Base-by-base conservation (phyloP, 2,329 filamentous ascomycete genomes). In the Xylariaceae sp. region DNA sequence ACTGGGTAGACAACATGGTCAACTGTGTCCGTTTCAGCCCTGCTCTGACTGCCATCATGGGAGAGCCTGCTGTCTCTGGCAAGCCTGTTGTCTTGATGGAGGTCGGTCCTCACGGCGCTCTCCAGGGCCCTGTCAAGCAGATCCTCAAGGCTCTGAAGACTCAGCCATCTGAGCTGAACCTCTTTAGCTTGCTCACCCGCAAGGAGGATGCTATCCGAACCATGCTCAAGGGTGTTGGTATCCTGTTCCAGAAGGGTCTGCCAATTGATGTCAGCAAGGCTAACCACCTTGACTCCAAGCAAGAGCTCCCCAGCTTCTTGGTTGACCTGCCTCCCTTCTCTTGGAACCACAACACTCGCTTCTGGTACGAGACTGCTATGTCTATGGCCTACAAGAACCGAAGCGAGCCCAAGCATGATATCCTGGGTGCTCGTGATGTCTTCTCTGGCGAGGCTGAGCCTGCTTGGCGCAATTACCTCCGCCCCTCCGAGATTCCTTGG, bases 311-410 rank as follows among this genome's bases (percentile, higher is more conserved):
- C 16, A 57, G 62, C 37, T 54, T 58, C 38, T 42, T 61, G 16
- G 55, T 59, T 6, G 66, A 65, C 53, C 53, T 76, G 5, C 71
- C 72, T 5, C 59, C 58, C 2, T 77, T 76, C 47, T 65, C 67
- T 3, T 76, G 72, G 71, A 67, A 74, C 44, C 70, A 74, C 50
- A 61, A 62, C 19, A 62, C 61, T 2, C 57, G 59, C 22, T 67
- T 69, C 47, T 74, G 70, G 70, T 59, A 55, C 16, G 65, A 68
- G 46, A 58, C 64, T 0, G 60, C 66, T 5, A 36, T 64, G 1
- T 67, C 62, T 21, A 59, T 58, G 6, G 61, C 64, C 1, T 62
- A 63, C 22, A 59, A 68, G 5, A 59, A 62, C 42, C 58, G 67
- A 2, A 53, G 56, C 5, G 61, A 63, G 27, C 52, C 63, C 0